phyloP scores from a whole-genome alignment of 306 rosid genomes.

The Vigna unguiculata region DNA sequence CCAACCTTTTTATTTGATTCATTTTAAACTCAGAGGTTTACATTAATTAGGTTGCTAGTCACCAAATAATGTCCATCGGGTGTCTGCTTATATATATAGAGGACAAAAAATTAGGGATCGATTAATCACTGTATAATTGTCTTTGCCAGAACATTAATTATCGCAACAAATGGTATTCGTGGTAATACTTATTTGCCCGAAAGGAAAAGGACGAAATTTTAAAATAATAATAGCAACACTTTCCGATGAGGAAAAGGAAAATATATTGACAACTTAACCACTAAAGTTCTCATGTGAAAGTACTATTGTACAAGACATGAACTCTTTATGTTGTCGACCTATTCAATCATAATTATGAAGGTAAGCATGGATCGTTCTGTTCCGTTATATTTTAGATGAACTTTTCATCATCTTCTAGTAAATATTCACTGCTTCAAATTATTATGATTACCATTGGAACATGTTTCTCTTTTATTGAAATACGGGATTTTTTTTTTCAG shows the following conservation, averaged over 20 bases:
- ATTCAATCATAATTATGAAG: no score
- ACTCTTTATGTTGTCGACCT: conserved; percentile 12
- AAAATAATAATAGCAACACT: conserved; percentile 38
- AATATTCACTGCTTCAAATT: conserved; percentile 2
- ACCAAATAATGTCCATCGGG: conserved; percentile 38
- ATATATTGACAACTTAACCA: conserved; percentile 42
- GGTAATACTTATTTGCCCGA: conserved; percentile 10
- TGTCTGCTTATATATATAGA: conserved; percentile 23
- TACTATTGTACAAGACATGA: conserved; percentile 17
- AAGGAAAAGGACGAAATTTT: conserved; percentile 22
- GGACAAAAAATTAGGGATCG: conserved; percentile 26
- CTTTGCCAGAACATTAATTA: background rate
- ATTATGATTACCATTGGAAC: background rate
- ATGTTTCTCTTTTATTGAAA: no score
- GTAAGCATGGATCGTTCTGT: no score
- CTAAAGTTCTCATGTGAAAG: conserved; percentile 39
- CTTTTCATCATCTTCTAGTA: conserved; percentile 6
- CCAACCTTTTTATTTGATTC: background rate
- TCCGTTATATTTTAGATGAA: background rate
- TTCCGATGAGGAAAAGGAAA: background rate
- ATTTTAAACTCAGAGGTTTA: conserved; percentile 3
- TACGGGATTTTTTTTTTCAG: no score
- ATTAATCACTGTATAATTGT: conserved; percentile 19
- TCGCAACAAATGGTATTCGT: background rate
- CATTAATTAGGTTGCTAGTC: conserved; percentile 30